Evolutionary conservation across 169 alveolate species (phyloP), one percentile per base, ranked within the genome.

Genomic region (Plasmodium fragile): DNA sequence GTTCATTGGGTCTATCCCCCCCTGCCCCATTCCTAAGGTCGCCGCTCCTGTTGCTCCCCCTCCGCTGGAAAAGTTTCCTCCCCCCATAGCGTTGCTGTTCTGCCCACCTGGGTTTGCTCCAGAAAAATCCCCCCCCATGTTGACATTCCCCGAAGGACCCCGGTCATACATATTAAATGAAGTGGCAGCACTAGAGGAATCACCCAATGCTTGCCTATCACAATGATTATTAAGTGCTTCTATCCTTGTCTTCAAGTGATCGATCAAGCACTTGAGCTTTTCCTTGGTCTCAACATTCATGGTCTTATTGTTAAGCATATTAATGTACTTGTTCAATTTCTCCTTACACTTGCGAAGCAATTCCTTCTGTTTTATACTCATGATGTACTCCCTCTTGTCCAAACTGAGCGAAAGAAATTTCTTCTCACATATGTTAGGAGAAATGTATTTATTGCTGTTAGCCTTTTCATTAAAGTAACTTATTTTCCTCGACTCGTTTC

Each of bases 401-500:
- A 71, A 2, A 45, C 94, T 89, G 13, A 89, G 81, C 0, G 94
- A 89, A 59, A 89, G 81, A 72, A 89, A 89, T 65, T 78, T 89
- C 16, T 89, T 89, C 41, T 89, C 94, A 2, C 90, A 78, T 32
- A 78, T 28, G 3, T 78, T 89, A 1, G 94, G 94, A 18, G 94
- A 78, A 5, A 89, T 55, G 65, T 89, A 89, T 77, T 89, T 89
- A 55, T 89, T 53, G 30, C 94, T 89, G 81, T 89, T 89, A 18
- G 77, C 90, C 73, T 59, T 89, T 13, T 89, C 94, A 79, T 79
- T 89, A 89, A 55, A 89, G 45, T 77, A 89, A 59, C 82, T 78
- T 59, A 89, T 89, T 89, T 89, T 89, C 52, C 81, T 89, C 2
- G 94, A 89, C 36, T 89, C 94, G 49, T 89, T 89, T 59, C 94